These are phyloP conservation scores for Calocybe cyanea DNA, from an alignment of 768 basidiomycete species.

Conservation along the genomic window DNA sequence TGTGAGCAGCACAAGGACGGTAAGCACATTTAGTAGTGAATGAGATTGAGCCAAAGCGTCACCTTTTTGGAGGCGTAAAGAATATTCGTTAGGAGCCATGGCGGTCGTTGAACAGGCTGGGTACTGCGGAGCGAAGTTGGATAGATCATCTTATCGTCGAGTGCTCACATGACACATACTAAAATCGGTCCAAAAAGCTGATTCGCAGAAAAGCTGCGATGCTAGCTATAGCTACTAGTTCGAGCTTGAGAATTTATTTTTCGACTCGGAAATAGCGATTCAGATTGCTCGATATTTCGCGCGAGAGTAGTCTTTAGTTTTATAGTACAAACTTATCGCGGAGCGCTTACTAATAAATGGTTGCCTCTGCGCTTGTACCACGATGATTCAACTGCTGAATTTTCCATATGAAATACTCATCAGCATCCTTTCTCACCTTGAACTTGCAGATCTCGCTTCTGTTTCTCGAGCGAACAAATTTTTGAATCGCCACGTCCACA, in stretches of 20 bases:
- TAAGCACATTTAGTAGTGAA: background rate
- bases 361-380: background rate
- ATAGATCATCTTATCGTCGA: background rate
- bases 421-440: slow-evolving; percentile 24
- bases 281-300: too few species aligned
- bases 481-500: slow-evolving; percentile 22
- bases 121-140: too few species aligned
- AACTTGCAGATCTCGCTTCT: slow-evolving; percentile 19
- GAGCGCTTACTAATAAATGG: too few species aligned
- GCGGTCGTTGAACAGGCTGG: slow-evolving; percentile 7
- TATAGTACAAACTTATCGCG: too few species aligned
- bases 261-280: too few species aligned
- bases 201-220: too few species aligned
- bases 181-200: too few species aligned
- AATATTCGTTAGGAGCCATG: slow-evolving; percentile 50
- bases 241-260: too few species aligned
- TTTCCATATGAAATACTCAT: slow-evolving; percentile 29
- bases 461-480: slow-evolving; percentile 19
- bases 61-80: slow-evolving; percentile 62
- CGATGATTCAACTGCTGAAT: slow-evolving; percentile 16
- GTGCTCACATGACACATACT: background rate
- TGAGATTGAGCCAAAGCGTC: too few species aligned
- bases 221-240: too few species aligned
- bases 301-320: too few species aligned
- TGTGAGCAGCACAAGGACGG: slow-evolving; percentile 23